Evolutionary conservation across 2,329 filamentous ascomycete genomes (phyloP).

Genomic region (Calonectria leucothoes): DNA sequence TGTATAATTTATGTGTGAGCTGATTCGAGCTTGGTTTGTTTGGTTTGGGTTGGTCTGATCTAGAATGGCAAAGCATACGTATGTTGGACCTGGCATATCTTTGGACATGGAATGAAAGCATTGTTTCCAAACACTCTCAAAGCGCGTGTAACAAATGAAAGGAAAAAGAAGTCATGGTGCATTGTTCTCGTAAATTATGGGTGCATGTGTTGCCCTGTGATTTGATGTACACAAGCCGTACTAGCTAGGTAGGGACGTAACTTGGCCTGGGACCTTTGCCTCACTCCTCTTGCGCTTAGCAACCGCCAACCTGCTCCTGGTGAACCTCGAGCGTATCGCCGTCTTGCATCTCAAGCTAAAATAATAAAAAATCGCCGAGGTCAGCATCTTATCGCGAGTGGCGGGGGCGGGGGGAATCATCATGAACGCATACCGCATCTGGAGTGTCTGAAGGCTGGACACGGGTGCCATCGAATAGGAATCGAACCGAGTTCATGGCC

Average conservation of each 20-base stretch:
- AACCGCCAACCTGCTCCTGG: slow-evolving; percentile 95
- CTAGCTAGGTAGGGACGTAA: slow-evolving; percentile 24
- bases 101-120: slow-evolving; percentile 3
- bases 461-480: slow-evolving; percentile 95
- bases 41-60: slow-evolving; percentile 7
- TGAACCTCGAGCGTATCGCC: slow-evolving; percentile 97
- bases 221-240: slow-evolving; percentile 37
- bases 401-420: slow-evolving; percentile 3
- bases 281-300: slow-evolving; percentile 23
- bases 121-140: background rate
- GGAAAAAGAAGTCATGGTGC: slow-evolving; percentile 42
- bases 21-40: background rate
- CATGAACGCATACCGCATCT: slow-evolving; percentile 77
- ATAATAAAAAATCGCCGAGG: slow-evolving; percentile 50
- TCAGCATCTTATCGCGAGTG: slow-evolving; percentile 19
- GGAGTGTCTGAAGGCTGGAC: slow-evolving; percentile 92
- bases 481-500: slow-evolving; percentile 83
- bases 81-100: background rate
- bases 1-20: slow-evolving; percentile 15
- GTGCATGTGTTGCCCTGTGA: slow-evolving; percentile 31
- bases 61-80: slow-evolving; percentile 31
- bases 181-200: slow-evolving; percentile 42
- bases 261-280: slow-evolving; percentile 29
- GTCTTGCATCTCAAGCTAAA: slow-evolving; percentile 93
- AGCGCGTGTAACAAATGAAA: background rate